Percentiles rank a stretch among this genome's conserved stretches.
These are phyloP conservation scores for Gentiana dahurica DNA, from an alignment of 257 asterid genomes.

Conservation along the genomic window DNA sequence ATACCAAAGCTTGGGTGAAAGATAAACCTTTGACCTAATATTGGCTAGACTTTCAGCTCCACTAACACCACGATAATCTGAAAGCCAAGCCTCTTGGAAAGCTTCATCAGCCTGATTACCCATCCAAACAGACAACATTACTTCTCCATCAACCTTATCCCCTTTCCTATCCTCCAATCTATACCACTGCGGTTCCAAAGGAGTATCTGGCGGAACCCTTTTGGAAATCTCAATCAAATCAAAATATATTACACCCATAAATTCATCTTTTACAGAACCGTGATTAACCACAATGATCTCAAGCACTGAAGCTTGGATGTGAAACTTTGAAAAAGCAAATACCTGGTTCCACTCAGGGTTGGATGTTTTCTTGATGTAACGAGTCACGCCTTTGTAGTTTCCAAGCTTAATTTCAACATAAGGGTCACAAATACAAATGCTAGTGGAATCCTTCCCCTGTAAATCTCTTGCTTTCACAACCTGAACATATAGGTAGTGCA, in stretches of 20 bases:
- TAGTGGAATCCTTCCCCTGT: constrained; percentile 34
- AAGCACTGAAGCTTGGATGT: constrained; percentile 35
- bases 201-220: constrained; percentile 45
- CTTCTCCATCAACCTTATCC: constrained; percentile 30
- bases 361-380: constrained; percentile 30
- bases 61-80: constrained; percentile 32
- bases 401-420: constrained; percentile 45
- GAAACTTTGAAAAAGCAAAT: constrained; percentile 41
- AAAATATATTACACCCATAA: constrained; percentile 27
- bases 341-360: constrained; percentile 47
- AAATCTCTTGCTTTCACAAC: constrained; percentile 39
- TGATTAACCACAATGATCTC: constrained; percentile 35
- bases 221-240: constrained; percentile 39
- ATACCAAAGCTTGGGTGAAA: constrained; percentile 41
- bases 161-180: constrained; percentile 36
- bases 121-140: constrained; percentile 48
- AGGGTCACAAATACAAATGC: constrained; percentile 39
- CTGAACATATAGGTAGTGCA: constrained; percentile 41
- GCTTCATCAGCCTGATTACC: constrained; percentile 52
- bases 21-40: constrained; percentile 38
- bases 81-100: constrained; percentile 43
- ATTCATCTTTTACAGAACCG: constrained; percentile 35
- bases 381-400: constrained; percentile 36
- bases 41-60: constrained; percentile 34
- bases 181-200: constrained; percentile 45